These are phyloP conservation scores for Dothistroma pini DNA, from an alignment of 2,329 filamentous ascomycete species.

Conservation along the genomic window DNA sequence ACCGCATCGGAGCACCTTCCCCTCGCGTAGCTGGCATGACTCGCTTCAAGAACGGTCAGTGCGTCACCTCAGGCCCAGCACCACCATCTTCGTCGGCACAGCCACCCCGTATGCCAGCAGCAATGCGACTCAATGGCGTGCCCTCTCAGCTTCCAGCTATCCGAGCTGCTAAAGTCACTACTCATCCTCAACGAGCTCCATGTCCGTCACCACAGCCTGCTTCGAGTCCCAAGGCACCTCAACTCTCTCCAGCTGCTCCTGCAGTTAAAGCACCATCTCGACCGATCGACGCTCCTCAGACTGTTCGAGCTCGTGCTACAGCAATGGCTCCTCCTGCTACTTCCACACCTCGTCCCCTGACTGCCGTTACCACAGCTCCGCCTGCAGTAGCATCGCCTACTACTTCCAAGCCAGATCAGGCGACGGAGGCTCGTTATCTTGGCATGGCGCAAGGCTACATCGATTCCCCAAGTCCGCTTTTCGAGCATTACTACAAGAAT, in stretches of 20 bases:
- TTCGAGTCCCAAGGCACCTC: background rate
- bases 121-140: background rate
- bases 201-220: background rate
- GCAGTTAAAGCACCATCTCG: background rate
- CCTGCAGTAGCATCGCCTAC: background rate
- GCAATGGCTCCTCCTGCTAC: background rate
- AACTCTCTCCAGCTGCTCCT: background rate
- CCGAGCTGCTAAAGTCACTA: background rate
- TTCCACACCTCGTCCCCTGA: background rate
- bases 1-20: background rate
- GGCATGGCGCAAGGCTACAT: background rate
- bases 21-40: background rate
- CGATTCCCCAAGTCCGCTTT: background rate
- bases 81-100: background rate
- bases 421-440: background rate
- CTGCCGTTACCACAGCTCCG: background rate
- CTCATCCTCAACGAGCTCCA: background rate
- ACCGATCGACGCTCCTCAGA: background rate
- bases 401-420: background rate
- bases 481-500: background rate
- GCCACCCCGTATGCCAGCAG: background rate
- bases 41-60: background rate
- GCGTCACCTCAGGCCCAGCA: background rate
- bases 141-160: background rate
- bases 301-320: background rate